phyloP scores from a whole-genome alignment of 2,329 filamentous ascomycete genomes.

The Pleoardoris graminearum region DNA sequence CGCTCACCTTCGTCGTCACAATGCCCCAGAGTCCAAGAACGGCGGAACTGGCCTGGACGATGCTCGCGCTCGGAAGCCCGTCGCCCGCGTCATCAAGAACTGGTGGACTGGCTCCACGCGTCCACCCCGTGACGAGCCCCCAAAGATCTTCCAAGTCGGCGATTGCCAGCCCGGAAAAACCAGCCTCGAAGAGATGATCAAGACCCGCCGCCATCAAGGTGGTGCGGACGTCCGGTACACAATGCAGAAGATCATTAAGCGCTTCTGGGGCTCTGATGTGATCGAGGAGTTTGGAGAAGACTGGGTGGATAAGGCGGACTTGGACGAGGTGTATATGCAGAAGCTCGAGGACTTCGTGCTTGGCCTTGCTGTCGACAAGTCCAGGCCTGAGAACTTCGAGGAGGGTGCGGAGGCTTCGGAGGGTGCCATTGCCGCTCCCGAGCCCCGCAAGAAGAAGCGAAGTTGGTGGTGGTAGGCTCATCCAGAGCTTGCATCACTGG shows the following conservation, averaged over 20 bases:
- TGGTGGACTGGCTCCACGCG: neutral
- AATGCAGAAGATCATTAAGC: neutral
- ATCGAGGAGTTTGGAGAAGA: neutral
- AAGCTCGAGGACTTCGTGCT: neutral
- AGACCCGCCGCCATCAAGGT: neutral
- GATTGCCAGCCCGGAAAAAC: neutral
- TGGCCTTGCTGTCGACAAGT: neutral
- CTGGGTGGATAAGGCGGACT: neutral
- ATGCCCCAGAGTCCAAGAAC: conserved; percentile 15
- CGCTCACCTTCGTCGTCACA: neutral
- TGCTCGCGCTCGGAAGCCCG: conserved; percentile 7
- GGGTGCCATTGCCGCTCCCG: neutral
- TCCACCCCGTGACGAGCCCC: neutral
- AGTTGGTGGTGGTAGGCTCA: neutral
- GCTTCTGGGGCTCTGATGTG: neutral
- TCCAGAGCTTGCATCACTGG: neutral
- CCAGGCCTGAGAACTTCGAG: neutral
- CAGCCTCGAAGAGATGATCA: neutral
- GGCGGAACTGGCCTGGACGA: conserved; percentile 12
- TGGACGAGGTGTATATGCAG: neutral
- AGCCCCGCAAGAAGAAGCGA: neutral
- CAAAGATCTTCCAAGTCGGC: neutral
- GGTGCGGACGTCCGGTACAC: neutral
- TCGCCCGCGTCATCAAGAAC: neutral
- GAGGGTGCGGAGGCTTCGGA: neutral